Base-by-base conservation (phyloP, 345 rosid species). In the Salix suchowensis region DNA sequence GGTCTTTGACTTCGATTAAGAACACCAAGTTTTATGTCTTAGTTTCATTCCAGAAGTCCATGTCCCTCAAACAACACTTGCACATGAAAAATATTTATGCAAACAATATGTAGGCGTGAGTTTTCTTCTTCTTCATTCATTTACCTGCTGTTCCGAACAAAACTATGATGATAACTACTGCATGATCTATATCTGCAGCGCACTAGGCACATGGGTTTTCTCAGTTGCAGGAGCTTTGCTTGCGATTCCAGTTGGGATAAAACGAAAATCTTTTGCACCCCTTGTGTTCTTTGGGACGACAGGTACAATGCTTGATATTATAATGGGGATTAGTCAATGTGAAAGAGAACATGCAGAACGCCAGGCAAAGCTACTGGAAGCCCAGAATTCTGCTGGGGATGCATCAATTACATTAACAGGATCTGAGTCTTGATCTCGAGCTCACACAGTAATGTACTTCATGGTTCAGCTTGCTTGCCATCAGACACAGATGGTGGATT, bases 311-410 rank as follows among this genome's bases (percentile, higher is more conserved):
- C 92, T 93, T 6, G 98, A 95, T 74, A 95, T 93, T 77, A 91
- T 93, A 54, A 86, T 91, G 82, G 98, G 97, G 42, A 87, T 93
- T 81, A 93, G 83, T 73, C 94, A 91, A 21, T 93, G 99, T 23
- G 98, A 91, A 76, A 90, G 99, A 86, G 98, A 96, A 81, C 96
- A 96, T n/a, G 98, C 99, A 1, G 97, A 96, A 79, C 93, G 88
- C 74, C 98, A 93, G 72, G 91, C 91, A 87, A 86, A 89, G 89
- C 86, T 95, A 71, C 74, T 87, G 67, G 96, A 93, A 87, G 87
- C 90, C 55, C 90, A 89, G 79, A 82, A 82, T 77, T 68, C 91
- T 65, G 82, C 72, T 4, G 82, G 83, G 0, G 84, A 75, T 55
- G 76, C 75, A n/a, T 74, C 82, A 16, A 42, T 78, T 68, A 42